A percentile compares a stretch with the other conserved stretches of the same genome.
Evolutionary conservation across 2,329 filamentous ascomycete species (phyloP).

Genomic region (Colletotrichum liriopes): DNA sequence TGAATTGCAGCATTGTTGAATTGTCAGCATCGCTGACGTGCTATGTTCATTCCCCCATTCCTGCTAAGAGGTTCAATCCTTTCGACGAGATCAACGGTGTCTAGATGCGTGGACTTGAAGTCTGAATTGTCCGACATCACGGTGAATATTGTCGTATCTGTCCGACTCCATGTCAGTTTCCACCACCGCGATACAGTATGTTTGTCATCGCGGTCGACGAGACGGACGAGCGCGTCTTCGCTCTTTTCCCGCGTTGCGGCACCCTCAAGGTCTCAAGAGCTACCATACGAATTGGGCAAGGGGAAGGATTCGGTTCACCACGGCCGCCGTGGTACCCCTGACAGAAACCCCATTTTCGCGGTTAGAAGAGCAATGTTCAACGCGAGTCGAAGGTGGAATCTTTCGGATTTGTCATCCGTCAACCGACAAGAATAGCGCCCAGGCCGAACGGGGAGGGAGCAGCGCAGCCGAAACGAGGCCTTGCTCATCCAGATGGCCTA

Average conservation of each 20-base stretch:
- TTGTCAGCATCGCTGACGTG: background rate
- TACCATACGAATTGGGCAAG: background rate
- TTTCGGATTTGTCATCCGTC: background rate
- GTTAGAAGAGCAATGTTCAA: too few species aligned
- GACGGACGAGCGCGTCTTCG: constrained; percentile 16
- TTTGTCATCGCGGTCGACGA: constrained; percentile 15
- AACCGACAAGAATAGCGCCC: background rate
- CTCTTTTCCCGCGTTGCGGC: background rate
- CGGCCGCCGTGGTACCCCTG: background rate
- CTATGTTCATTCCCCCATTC: background rate
- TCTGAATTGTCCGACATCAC: background rate
- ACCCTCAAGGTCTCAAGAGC: background rate
- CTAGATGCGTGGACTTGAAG: background rate
- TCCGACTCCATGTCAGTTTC: too few species aligned
- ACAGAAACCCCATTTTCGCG: background rate
- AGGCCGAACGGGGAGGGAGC: background rate
- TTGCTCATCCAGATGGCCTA: background rate
- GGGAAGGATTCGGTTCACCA: background rate
- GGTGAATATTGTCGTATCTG: background rate
- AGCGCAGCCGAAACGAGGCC: background rate
- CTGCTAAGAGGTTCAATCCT: too few species aligned
- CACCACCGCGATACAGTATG: background rate
- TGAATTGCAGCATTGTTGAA: background rate
- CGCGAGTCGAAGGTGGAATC: background rate
- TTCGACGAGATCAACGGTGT: background rate